These are phyloP conservation scores for Fusarium humuli DNA, from an alignment of 2,329 filamentous ascomycete species.

Conservation along the genomic window DNA sequence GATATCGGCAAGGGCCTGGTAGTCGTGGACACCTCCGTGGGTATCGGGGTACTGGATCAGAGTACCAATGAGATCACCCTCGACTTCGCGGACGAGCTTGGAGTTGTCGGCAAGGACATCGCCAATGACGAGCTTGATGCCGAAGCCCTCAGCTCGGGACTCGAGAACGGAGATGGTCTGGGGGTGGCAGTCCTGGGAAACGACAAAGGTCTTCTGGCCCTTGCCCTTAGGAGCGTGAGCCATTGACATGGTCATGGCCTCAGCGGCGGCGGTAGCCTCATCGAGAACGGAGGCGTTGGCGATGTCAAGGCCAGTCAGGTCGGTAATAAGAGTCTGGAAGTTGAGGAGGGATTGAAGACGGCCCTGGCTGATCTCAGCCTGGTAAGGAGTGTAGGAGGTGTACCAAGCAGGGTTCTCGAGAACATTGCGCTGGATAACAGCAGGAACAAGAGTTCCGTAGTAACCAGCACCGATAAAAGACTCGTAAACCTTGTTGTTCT, in stretches of 20 bases:
- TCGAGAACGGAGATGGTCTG: constrained; percentile 88
- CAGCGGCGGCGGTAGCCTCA: constrained; percentile 90
- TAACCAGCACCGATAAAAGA: constrained; percentile 91
- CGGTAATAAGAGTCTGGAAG: constrained; percentile 92
- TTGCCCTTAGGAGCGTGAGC: constrained; percentile 73
- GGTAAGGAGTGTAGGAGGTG: constrained; percentile 97
- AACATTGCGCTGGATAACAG: constrained; percentile 92
- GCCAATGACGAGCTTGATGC: constrained; percentile 79
- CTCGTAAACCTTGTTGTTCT: constrained; percentile 58
- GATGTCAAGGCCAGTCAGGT: constrained; percentile 87
- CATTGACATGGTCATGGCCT: constrained; percentile 91
- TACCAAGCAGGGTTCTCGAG: constrained; percentile 97
- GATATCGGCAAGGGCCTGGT: constrained; percentile 75
- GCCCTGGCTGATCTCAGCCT: constrained; percentile 96
- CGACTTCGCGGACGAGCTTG: constrained; percentile 77
- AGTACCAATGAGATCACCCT: constrained; percentile 86
- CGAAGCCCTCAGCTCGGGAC: constrained; percentile 89
- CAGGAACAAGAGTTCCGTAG: constrained; percentile 84
- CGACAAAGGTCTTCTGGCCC: constrained; percentile 83
- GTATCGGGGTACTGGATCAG: constrained; percentile 95
- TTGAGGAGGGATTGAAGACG: constrained; percentile 91
- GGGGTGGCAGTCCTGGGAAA: constrained; percentile 84
- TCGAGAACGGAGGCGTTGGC: constrained; percentile 92
- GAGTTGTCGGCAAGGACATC: constrained; percentile 76
- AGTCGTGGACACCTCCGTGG: constrained; percentile 83